Evolutionary conservation across 768 basidiomycete genomes (phyloP), one percentile per base, ranked within the genome.

Genomic region (Leccinum incarnatum): DNA sequence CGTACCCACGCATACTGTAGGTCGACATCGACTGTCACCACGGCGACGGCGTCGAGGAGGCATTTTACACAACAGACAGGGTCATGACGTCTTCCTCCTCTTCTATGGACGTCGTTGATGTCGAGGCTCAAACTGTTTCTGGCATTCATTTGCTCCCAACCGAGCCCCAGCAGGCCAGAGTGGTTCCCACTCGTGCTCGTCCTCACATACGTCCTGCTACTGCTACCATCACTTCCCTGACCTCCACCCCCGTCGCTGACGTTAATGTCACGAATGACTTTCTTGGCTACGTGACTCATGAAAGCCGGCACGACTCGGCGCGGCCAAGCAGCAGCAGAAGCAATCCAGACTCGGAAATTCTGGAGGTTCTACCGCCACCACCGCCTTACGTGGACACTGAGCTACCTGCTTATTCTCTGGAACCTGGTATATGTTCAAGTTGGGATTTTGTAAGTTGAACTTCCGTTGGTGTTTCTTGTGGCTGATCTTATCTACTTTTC

Each of bases 1-100:
- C 79, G 56, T 85, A 86, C 68, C 81, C 91, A 3, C 87, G 97
- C 54, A 95, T 99, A 14, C 77, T 99, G 32, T 99, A 99, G 72
- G 89, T 99, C 74, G 97, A 99, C 75, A 95, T 98, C 59, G 97
- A 98, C 74, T 94, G 94, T 53, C 97, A 98, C 71, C 97, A 99
- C 72, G 96, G 97, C 17, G 97, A 98, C 70, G 97, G 97, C 14
- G 97, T 99, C 34, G 97, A 99, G 67, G 97, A 99, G 71, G 97
- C 96, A 4, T 98, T 99, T 78, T 98, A 97, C 72, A 96, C 92
- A 36, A 96, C 93, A 5, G 93, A 98, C 72, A 81, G 97, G 52
- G 97, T 98, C 66, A 95, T 98, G 91, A 98, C 96, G 2, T 27
- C 27, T 8, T 30, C 40, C n/a, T 57, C 66, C 23, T 54, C 51